Evolutionary conservation across 1,284 basidiomycete genomes (phyloP).

Genomic region (Golubevia pallescens): DNA sequence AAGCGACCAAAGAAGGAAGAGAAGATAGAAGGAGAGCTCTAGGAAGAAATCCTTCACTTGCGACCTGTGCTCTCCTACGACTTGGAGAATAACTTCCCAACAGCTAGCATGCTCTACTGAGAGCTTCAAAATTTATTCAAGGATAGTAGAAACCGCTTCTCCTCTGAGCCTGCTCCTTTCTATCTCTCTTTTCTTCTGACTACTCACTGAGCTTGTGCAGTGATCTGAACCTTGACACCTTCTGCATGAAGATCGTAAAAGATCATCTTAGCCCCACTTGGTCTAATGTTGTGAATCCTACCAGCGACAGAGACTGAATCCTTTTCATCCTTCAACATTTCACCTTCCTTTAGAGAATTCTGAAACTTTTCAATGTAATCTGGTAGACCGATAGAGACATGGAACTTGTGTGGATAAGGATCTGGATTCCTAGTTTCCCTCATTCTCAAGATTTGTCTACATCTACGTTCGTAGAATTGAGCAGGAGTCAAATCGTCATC

Average conservation of each 20-base stretch:
- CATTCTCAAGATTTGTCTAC: constrained; percentile 83
- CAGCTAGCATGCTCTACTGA: too few species aligned
- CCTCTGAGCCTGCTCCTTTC: not conserved
- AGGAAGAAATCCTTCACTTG: too few species aligned
- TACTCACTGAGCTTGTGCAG: constrained; percentile 87
- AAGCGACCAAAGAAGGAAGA: too few species aligned
- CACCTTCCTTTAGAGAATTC: constrained; percentile 38
- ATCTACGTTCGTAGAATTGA: constrained; percentile 97
- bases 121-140: too few species aligned
- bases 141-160: too few species aligned
- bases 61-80: too few species aligned
- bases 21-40: too few species aligned
- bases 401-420: constrained; percentile 99
- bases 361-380: constrained; percentile 78
- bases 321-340: constrained; percentile 45
- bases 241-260: constrained; percentile 97
- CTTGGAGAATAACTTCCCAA: not conserved
- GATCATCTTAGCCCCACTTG: constrained; percentile 80
- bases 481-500: constrained; percentile 56
- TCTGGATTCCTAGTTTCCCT: constrained; percentile 80
- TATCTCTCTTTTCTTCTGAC: constrained; percentile 66
- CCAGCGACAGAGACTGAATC: constrained; percentile 75
- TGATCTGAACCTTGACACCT: constrained; percentile 91
- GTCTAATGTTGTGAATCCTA: constrained; percentile 87
- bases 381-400: constrained; percentile 81